Conservation (phyloP, 169 alveolate genomes). For the Eimeria acervulina region DNA sequence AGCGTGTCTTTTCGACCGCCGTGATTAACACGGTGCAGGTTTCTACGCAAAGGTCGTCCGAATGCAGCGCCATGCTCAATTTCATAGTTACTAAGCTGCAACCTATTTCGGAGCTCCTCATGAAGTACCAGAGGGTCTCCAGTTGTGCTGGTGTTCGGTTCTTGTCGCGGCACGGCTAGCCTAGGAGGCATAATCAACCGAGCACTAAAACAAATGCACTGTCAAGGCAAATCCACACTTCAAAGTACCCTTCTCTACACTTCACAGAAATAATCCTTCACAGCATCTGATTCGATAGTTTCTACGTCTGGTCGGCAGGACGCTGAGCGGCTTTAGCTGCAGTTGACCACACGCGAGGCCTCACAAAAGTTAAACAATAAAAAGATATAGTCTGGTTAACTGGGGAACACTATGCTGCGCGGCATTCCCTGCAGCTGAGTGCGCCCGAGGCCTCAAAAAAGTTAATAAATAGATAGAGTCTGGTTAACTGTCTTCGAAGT, state of each 20-base stretch:
- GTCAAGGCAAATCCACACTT: neutral
- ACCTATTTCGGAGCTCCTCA: neutral
- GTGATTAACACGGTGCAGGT: neutral
- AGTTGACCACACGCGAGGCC: neutral
- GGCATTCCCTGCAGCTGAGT: neutral
- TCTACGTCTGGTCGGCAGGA: neutral
- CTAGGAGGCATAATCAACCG: neutral
- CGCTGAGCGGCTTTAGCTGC: neutral
- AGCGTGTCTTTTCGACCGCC: neutral
- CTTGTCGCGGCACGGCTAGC: neutral
- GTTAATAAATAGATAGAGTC: neutral
- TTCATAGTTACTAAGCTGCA: neutral
- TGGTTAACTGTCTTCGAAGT: neutral
- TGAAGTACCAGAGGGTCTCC: neutral
- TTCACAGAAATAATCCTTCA: neutral
- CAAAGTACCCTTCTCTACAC: neutral
- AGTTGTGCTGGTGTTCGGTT: neutral
- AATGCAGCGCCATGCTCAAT: neutral
- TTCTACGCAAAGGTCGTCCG: neutral
- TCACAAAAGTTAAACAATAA: neutral
- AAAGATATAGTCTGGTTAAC: neutral
- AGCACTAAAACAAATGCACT: neutral
- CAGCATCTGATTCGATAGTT: neutral
- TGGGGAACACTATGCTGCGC: neutral
- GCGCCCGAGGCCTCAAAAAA: neutral